Conservation (phyloP, 352 stramenopile genomes). For the Phytophthora sp. region DNA sequence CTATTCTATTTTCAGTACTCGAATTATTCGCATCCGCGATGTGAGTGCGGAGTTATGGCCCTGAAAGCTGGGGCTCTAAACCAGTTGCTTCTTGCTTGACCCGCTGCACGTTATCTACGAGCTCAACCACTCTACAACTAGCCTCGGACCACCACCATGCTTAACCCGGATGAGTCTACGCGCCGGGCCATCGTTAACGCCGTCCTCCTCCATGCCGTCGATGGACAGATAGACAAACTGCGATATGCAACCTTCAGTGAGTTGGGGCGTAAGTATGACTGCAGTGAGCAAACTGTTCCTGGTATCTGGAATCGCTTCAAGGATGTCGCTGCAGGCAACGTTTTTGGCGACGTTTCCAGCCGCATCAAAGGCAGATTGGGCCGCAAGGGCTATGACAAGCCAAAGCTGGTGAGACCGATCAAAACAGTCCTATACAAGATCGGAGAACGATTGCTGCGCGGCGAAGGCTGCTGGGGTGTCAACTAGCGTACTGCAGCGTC, state of each 20-base stretch:
- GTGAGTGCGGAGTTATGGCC: neutral
- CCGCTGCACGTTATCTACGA: neutral
- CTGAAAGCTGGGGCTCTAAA: neutral
- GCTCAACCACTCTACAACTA: neutral
- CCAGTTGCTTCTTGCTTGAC: neutral
- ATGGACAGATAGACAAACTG: neutral
- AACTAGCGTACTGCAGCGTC: neutral
- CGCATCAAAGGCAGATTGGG: neutral
- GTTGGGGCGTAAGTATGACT: neutral
- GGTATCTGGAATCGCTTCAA: neutral
- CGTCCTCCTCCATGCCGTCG: neutral
- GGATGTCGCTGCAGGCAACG: neutral
- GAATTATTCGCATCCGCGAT: neutral
- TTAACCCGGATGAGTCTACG: neutral
- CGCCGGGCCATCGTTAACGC: conserved; percentile 5
- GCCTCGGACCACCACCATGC: neutral
- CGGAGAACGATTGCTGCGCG: neutral
- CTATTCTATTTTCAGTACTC: conserved; percentile 1
- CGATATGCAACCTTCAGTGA: neutral
- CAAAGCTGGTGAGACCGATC: neutral
- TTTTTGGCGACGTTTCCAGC: neutral
- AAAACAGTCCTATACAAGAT: neutral
- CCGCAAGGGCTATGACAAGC: neutral
- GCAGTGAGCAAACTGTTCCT: neutral
- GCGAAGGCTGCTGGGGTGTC: neutral